Base-by-base conservation (phyloP, 441 rosid species). In the Euphorbia celastroides region DNA sequence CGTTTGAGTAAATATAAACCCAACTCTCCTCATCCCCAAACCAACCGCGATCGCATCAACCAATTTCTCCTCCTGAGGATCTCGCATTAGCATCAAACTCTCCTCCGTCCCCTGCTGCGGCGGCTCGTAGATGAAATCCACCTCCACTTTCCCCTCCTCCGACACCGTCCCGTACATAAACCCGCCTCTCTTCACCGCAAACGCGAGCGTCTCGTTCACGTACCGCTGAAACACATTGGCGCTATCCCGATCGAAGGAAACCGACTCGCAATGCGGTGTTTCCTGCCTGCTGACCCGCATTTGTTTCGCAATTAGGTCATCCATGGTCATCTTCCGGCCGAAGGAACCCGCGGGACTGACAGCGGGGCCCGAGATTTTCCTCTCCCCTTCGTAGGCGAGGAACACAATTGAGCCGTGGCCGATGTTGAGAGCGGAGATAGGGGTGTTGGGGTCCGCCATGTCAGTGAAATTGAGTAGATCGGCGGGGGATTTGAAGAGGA, bases 321-420 rank as follows among this genome's bases (percentile, higher is more conserved):
- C 99, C 71, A 94, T 88, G 9, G 98, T 94, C 99, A 94, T 94
- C 89, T 94, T 94, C 60, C 92, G 84, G 22, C 99, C 99, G 63
- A 94, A 94, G 0, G 99, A 90, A 0, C 98, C 96, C 1, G 98
- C 88, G 0, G 99, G 99, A 10, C 56, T 66, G 25, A 92, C 72
- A 17, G 82, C 70, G 5, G 99, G 94, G 41, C 96, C 94, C 26
- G 82, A 75, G 57, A 92, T 80, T 34, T 76, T 79, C 50, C 98
- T 84, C 75, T 91, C 90, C 17, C 96, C 96, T 3, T 92, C 92
- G 73, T 94, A 90, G 14, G 92, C 75, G 0, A 92, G 67, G 71
- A 80, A 94, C 16, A 92, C 31, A 48, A 92, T 81, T 67, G 99
- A 92, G 52, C 98, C 99, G 60, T 92, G 94, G 42, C 77, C 38